Evolutionary conservation across 1,284 basidiomycete species (phyloP).

Genomic region (Chondrostereum purpureum): DNA sequence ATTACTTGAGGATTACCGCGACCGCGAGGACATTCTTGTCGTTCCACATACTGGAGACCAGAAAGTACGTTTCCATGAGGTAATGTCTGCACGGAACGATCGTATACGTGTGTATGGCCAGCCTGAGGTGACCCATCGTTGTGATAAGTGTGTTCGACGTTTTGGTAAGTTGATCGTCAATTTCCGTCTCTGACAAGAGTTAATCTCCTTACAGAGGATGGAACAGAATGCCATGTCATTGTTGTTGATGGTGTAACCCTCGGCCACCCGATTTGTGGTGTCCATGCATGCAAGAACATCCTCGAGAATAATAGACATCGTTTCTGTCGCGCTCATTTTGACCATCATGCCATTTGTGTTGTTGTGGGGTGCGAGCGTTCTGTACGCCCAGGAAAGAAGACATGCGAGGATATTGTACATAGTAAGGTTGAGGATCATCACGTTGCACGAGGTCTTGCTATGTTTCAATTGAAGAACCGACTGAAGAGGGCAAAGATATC

Average conservation of each 20-base stretch:
- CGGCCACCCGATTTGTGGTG: slow-evolving; percentile 1
- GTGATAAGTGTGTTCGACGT: not conserved
- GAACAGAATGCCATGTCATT: not conserved
- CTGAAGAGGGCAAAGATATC: not conserved
- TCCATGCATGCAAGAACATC: not conserved
- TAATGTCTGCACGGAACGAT: not conserved
- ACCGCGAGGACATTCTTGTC: not conserved
- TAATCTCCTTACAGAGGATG: not conserved
- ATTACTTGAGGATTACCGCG: not conserved
- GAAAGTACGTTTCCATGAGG: not conserved
- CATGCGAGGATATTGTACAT: not conserved
- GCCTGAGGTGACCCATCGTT: not conserved
- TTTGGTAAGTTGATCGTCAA: not conserved
- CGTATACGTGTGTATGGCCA: not conserved
- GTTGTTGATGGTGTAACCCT: slow-evolving; percentile 6
- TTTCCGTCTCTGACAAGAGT: not conserved
- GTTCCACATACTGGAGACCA: not conserved
- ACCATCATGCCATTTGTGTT: not conserved
- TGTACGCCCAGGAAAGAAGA: not conserved
- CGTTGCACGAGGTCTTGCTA: not conserved
- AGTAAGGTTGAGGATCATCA: not conserved
- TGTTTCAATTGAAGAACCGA: not conserved
- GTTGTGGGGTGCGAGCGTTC: not conserved
- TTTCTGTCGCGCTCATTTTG: slow-evolving; percentile 1
- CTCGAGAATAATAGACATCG: not conserved